Percentiles rank a stretch among this genome's conserved stretches.
These are phyloP conservation scores for Chlorella sp. DNA, from an alignment of 139 green algal genomes.

Conservation along the genomic window DNA sequence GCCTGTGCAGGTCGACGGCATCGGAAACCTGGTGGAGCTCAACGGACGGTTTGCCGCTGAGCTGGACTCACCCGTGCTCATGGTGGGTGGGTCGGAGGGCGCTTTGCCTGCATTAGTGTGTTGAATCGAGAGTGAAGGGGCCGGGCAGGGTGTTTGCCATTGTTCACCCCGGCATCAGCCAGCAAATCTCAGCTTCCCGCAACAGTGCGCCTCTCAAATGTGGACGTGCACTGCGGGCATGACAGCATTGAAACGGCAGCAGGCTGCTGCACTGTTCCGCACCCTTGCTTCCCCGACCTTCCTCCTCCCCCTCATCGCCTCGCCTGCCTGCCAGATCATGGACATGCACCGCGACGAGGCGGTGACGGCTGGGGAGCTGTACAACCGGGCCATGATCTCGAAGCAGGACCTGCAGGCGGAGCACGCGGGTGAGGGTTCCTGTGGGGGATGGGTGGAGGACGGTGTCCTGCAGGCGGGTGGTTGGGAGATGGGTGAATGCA, in stretches of 20 bases:
- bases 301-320: background rate
- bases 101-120: too few species aligned
- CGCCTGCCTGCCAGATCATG: slow-evolving; percentile 21
- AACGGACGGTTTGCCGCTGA: slow-evolving; percentile 59
- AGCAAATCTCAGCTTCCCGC: too few species aligned
- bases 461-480: too few species aligned
- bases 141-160: too few species aligned
- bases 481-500: too few species aligned
- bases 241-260: too few species aligned
- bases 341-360: slow-evolving; percentile 43
- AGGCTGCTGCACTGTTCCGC: background rate
- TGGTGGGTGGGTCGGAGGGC: slow-evolving; percentile 44
- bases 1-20: slow-evolving; percentile 38
- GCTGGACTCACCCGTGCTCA: slow-evolving; percentile 64
- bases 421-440: slow-evolving; percentile 22
- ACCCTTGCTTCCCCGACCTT: background rate
- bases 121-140: too few species aligned
- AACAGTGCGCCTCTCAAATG: too few species aligned
- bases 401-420: slow-evolving; percentile 54
- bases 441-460: background rate
- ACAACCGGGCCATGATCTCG: slow-evolving; percentile 48
- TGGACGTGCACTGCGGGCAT: too few species aligned
- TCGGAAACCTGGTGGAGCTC: slow-evolving; percentile 53
- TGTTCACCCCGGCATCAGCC: too few species aligned
- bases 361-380: slow-evolving; percentile 39